Evolutionary conservation across 1,139 yeast genomes (phyloP).

Genomic region (Zygosaccharomyces sapae): DNA sequence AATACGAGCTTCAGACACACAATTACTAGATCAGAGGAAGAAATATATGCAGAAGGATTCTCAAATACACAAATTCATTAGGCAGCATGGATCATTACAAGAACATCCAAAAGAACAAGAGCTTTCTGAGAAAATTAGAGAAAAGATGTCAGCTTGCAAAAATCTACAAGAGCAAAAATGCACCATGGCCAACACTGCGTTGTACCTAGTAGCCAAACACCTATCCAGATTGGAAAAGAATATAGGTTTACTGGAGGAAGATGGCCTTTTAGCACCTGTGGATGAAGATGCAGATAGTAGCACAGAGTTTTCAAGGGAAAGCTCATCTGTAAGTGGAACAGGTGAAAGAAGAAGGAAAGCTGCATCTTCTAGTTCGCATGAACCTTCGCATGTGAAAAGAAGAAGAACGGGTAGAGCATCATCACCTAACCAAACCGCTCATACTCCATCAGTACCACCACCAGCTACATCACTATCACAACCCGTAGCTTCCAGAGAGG

Average conservation of each 20-base stretch:
- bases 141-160: constrained; percentile 59
- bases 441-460: not conserved
- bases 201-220: constrained; percentile 72
- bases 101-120: constrained; percentile 81
- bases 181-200: constrained; percentile 74
- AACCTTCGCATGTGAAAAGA: constrained; percentile 21
- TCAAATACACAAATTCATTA: constrained; percentile 75
- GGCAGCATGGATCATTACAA: constrained; percentile 75
- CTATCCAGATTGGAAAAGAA: constrained; percentile 68
- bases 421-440: constrained; percentile 9
- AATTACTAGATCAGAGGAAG: constrained; percentile 61
- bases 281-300: constrained; percentile 38
- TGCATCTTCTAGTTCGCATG: constrained; percentile 16
- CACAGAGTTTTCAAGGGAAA: constrained; percentile 28
- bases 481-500: constrained; percentile 8
- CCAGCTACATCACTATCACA: constrained; percentile 1
- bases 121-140: constrained; percentile 60
- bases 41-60: constrained; percentile 69
- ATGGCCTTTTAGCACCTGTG: constrained; percentile 68
- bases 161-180: constrained; percentile 74
- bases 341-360: constrained; percentile 27
- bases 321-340: constrained; percentile 23
- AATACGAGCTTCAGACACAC: constrained; percentile 64
- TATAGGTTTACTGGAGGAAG: constrained; percentile 68
- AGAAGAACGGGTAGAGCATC: constrained; percentile 20